Base-by-base conservation (phyloP, 78 protist genomes). In the Blattamonas nauphoetae region DNA sequence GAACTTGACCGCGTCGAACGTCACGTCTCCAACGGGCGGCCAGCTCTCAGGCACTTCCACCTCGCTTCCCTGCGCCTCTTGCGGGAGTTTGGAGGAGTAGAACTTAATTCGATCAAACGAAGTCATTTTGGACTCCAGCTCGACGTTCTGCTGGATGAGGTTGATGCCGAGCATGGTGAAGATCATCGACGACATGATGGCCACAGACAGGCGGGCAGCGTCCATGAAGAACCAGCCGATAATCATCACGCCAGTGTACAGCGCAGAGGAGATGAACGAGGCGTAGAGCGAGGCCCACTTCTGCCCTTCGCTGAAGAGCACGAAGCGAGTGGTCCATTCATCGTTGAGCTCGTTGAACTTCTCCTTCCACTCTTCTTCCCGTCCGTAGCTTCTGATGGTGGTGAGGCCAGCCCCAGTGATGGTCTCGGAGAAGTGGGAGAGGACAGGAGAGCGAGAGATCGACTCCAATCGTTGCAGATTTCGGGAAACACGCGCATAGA, bases 371-470 rank as follows among this genome's bases (percentile, higher is more conserved):
- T 79, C 42, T 4, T 79, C 83, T 21, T 79, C 43, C 83, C 41
- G 78, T 35, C 63, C 64, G 80, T 88, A 95, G 0, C 98, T 95
- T 45, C 98, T 92, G 80, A 97, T 94, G 32, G 97, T 94, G 3
- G 95, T 32, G 36, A 94, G 91, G 71, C 99, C 99, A 42, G 85
- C 84, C 71, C 71, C 71, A 21, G 83, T 38, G 35, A 97, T 88
- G 4, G 95, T 90, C 41, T 93, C 96, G 1, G 91, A n/a, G 91
- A 96, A 96, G 77, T 86, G 83, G 32, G 97, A 55, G 78, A 86
- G 93, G 78, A 95, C 43, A 3, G 98, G 98, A 4, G 96, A 90
- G 42, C 97, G 85, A 33, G 95, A 21, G 29, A 92, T 42, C 36
- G 92, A 79, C n/a, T 94, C 97, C 1, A 95, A 44, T 33, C 96